Percentiles rank a stretch among this genome's conserved stretches.
These are phyloP conservation scores for Sarcodon aspratus DNA, from an alignment of 768 basidiomycete genomes.

Conservation along the genomic window DNA sequence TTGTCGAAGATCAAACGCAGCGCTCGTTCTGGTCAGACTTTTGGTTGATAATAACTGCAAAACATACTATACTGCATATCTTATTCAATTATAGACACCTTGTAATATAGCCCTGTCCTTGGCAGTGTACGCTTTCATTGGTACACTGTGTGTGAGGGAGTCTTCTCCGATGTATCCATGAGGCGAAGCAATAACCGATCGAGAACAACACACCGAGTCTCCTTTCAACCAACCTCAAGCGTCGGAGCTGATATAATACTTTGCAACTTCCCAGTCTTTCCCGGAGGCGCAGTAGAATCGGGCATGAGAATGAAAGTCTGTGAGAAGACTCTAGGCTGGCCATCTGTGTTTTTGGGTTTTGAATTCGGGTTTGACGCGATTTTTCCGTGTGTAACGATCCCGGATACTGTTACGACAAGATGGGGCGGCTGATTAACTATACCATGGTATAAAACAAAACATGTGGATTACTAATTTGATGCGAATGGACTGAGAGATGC, in stretches of 20 bases:
- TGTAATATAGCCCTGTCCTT: too few relatives aligned
- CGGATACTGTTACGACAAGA: conserved; percentile 69
- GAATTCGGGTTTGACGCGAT: conserved; percentile 29
- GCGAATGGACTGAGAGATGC: too few relatives aligned
- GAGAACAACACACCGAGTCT: neutral
- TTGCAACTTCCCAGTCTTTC: conserved; percentile 66
- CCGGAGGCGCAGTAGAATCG: conserved; percentile 52
- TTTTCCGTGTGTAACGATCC: conserved; percentile 69
- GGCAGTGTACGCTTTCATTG: too few relatives aligned
- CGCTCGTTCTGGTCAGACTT: conserved; percentile 88
- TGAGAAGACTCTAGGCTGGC: conserved; percentile 75
- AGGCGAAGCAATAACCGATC: neutral
- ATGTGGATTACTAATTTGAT: neutral
- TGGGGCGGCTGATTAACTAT: conserved; percentile 65
- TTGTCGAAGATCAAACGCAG: conserved; percentile 87
- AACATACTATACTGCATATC: too few relatives aligned
- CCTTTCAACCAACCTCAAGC: conserved; percentile 58
- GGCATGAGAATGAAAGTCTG: conserved; percentile 83
- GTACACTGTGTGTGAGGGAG: neutral
- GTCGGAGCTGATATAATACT: conserved; percentile 75
- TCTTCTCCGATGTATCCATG: conserved; percentile 1
- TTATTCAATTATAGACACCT: too few relatives aligned
- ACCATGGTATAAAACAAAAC: too few relatives aligned
- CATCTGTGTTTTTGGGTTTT: conserved; percentile 43
- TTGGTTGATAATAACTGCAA: conserved; percentile 39